Evolutionary conservation across 768 basidiomycete species (phyloP), one percentile per base, ranked within the genome.

Genomic region (Crassisporium funariophilum): DNA sequence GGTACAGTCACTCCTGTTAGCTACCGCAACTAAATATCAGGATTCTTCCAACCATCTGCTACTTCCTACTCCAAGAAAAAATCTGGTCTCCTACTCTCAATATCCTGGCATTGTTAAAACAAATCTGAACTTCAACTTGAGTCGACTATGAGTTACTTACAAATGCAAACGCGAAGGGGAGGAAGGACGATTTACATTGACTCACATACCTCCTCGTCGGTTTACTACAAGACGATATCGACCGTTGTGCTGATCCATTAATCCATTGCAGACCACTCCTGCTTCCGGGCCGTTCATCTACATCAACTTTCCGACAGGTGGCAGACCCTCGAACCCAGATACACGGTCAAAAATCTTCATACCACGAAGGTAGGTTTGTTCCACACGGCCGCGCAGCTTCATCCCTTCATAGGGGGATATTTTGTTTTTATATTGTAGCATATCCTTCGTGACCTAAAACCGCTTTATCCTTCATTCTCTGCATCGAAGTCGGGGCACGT

Each of bases 341-440:
- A 44, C 44, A 12, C 47, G 54, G 49, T 82, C 77, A 65, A 88
- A 97, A 0, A 86, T 78, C 35, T 87, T 63, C 13, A 62, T 55
- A 2, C 93, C 95, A 4, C 92, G 80, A n/a, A 98, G 70, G 63
- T 80, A 90, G 0, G 91, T 92, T 65, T 84, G 73, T 49, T 81
- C 71, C 25, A 94, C 89, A n/a, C 71, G 70, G 0, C 95, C 95
- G 12, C 56, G 70, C 35, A 97, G 74, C 13, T 59, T 73, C 57
- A 80, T 71, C 4, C 93, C 94, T 55, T 89, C 80, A 63, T 95
- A 98, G 2, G 95, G 90, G 3, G 91, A 90, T 15, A 97, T 60
- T 67, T 94, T 95, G 71, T 98, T 98, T 75, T 92, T 97, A 78
- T 95, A 98, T 43, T 84, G 76, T 10, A 98, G 72, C 10, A 66